Evolutionary conservation across 495 filamentous ascomycete genomes (phyloP).

Genomic region (Rhypophila decipiens): DNA sequence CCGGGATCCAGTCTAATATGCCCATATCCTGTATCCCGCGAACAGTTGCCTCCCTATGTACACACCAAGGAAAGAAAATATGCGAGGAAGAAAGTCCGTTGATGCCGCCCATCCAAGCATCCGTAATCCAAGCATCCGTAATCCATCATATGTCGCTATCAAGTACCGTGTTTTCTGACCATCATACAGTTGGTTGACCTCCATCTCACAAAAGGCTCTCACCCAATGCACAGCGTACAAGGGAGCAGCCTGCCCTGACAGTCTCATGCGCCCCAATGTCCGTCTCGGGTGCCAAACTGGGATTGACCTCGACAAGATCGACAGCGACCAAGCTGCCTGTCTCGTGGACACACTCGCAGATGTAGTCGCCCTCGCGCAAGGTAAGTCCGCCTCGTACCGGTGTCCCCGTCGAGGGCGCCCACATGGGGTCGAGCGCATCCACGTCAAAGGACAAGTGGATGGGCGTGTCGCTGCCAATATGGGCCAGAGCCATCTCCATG

Average conservation of each 20-base stretch:
- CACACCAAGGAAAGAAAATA: too few relatives aligned
- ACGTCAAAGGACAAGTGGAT: conserved; percentile 98
- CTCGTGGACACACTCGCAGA: conserved; percentile 92
- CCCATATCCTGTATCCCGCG: too few relatives aligned
- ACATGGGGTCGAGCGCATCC: conserved; percentile 91
- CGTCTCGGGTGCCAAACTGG: conserved; percentile 59
- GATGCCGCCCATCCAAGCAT: too few relatives aligned
- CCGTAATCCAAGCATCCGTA: too few relatives aligned
- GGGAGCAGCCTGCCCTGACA: conserved; percentile 78
- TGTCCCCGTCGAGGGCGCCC: conserved; percentile 93
- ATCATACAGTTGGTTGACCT: not conserved
- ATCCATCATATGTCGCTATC: too few relatives aligned
- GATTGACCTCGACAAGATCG: conserved; percentile 96
- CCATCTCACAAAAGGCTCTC: conserved; percentile 67
- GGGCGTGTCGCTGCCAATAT: conserved; percentile 88
- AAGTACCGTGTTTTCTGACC: too few relatives aligned
- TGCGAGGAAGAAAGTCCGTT: too few relatives aligned
- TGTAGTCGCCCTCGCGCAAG: conserved; percentile 92
- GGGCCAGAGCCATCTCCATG: conserved; percentile 93
- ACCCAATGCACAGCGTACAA: conserved; percentile 86
- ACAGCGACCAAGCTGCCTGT: conserved; percentile 87
- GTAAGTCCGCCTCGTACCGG: conserved; percentile 94
- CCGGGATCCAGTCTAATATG: too few relatives aligned
- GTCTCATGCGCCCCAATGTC: conserved; percentile 75
- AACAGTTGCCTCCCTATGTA: too few relatives aligned